These are phyloP conservation scores for Senecio squalidus DNA, from an alignment of 140 eudicot species.

Conservation along the genomic window DNA sequence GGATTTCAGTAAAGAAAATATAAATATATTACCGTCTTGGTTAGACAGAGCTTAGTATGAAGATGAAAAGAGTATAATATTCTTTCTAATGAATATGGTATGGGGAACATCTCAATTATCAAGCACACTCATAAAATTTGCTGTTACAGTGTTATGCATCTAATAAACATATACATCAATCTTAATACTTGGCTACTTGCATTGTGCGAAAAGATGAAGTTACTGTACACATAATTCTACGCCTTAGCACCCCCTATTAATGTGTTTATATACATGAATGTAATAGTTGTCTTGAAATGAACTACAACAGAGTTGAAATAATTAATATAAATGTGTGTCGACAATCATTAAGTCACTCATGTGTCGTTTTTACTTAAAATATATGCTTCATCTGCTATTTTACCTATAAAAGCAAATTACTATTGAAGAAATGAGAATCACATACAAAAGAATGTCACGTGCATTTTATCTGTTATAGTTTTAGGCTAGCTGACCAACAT, in stretches of 20 bases:
- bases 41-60: background rate
- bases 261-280: background rate
- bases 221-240: conserved; percentile 13
- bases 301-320: conserved; percentile 4
- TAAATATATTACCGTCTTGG: conserved; percentile 3
- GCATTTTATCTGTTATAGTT: conserved; percentile 2
- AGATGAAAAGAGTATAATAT: background rate
- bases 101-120: conserved; percentile 1
- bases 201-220: background rate
- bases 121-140: background rate
- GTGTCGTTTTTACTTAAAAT: background rate
- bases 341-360: background rate
- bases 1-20: conserved; percentile 6
- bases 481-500: conserved; percentile 10
- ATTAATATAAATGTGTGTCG: conserved; percentile 2
- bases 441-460: background rate
- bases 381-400: conserved; percentile 8
- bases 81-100: conserved; percentile 5
- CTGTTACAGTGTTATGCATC: conserved; percentile 9
- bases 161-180: conserved; percentile 4
- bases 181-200: background rate
- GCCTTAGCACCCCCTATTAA: conserved; percentile 12
- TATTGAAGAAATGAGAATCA: background rate
- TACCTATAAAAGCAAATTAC: conserved; percentile 3
- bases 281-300: background rate